These are phyloP conservation scores for Pseudogymnoascus sp. DNA, from an alignment of 2,329 filamentous ascomycete genomes.

Conservation along the genomic window DNA sequence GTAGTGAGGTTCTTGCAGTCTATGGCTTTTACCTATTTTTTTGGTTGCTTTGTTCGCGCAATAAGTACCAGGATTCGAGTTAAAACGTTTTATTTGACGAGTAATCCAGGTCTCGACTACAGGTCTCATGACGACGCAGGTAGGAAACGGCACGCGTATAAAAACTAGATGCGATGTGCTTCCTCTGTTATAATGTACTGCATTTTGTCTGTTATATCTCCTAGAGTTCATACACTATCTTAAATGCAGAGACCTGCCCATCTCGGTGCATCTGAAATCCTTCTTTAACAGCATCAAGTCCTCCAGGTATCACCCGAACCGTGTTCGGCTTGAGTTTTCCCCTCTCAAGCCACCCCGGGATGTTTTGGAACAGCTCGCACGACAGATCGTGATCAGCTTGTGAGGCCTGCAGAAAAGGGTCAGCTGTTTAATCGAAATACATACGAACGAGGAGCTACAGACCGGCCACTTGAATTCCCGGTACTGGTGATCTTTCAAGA, in stretches of 20 bases:
- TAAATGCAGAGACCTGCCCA: constrained; percentile 33
- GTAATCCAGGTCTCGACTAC: too few relatives aligned
- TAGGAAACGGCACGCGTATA: too few relatives aligned
- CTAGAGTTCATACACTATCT: constrained; percentile 33
- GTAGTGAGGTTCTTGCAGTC: too few relatives aligned
- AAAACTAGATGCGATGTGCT: too few relatives aligned
- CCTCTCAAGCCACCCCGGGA: constrained; percentile 30
- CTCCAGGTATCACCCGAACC: constrained; percentile 24
- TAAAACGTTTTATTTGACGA: too few relatives aligned
- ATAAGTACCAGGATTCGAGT: too few relatives aligned
- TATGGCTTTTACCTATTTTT: too few relatives aligned
- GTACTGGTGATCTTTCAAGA: constrained; percentile 34
- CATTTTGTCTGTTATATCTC: constrained; percentile 14
- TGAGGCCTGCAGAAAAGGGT: constrained; percentile 23
- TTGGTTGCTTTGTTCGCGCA: too few relatives aligned
- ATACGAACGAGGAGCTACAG: constrained; percentile 16
- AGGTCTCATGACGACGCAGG: too few relatives aligned
- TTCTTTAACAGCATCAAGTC: constrained; percentile 28
- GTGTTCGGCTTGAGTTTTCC: constrained; percentile 32
- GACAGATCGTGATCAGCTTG: constrained; percentile 32
- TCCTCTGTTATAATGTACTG: too few relatives aligned
- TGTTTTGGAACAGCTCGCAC: constrained; percentile 31
- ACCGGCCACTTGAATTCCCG: constrained; percentile 32
- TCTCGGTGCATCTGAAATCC: constrained; percentile 34
- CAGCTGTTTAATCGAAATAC: not conserved